A percentile compares a stretch with the other conserved stretches of the same genome.
Evolutionary conservation across 257 asterid species (phyloP).

Genomic region (Nicotiana tomentosiformis): DNA sequence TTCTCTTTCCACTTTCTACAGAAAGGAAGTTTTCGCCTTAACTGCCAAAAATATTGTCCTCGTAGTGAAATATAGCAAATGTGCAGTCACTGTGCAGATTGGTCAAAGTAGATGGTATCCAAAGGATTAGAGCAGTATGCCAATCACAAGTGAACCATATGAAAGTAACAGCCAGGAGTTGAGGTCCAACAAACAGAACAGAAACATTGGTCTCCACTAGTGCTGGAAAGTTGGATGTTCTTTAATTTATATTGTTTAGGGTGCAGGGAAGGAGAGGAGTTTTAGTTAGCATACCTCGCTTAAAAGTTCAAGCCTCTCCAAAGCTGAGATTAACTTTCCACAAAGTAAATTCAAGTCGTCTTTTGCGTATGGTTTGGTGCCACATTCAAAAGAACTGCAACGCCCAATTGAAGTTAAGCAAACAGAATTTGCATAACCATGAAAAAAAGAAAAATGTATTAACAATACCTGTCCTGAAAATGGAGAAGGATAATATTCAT

Average conservation of each 20-base stretch:
- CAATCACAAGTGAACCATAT: not conserved
- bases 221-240: not conserved
- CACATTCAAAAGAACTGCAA: slow-evolving; percentile 26
- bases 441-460: not conserved
- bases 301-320: slow-evolving; percentile 75
- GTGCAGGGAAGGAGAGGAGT: not conserved
- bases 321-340: slow-evolving; percentile 53
- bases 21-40: not conserved
- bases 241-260: not conserved
- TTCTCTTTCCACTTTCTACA: not conserved
- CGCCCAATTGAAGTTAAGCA: not conserved
- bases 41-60: not conserved
- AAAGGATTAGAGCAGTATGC: not conserved
- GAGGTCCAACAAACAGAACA: not conserved
- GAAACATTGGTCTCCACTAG: not conserved
- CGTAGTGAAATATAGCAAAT: not conserved
- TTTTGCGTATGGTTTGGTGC: slow-evolving; percentile 23
- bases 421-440: not conserved
- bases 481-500: slow-evolving; percentile 80
- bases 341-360: slow-evolving; percentile 53
- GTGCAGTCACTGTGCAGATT: not conserved
- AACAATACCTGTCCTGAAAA: slow-evolving; percentile 72
- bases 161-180: not conserved
- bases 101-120: not conserved
- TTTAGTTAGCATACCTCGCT: slow-evolving; percentile 50